Percentiles rank a stretch among this genome's conserved stretches.
phyloP scores from a whole-genome alignment of 768 basidiomycete genomes.

The Ramaria rubella region DNA sequence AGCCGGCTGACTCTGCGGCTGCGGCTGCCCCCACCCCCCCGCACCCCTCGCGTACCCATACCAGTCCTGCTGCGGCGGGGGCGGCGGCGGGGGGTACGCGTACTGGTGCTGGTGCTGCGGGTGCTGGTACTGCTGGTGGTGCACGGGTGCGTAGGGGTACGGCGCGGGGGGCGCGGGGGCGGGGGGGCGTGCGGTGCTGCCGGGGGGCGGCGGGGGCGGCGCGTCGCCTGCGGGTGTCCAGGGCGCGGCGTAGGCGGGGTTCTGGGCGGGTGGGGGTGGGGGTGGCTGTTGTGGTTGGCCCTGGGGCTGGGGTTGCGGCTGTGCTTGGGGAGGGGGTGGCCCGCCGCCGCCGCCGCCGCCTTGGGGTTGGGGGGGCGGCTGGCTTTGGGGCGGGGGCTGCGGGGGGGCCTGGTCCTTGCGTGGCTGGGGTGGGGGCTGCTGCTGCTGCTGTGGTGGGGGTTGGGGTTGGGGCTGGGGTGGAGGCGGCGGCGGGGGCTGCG shows the following conservation, averaged over 20 bases:
- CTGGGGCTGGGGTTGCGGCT: neutral
- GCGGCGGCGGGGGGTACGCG: slow-evolving; percentile 19
- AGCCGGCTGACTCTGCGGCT: slow-evolving; percentile 13
- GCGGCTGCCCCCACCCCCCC: slow-evolving; percentile 13
- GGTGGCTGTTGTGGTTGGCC: too few species aligned
- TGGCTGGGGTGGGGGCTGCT: slow-evolving; percentile 4
- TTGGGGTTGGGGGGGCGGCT: slow-evolving; percentile 4
- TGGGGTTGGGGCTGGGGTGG: slow-evolving; percentile 4
- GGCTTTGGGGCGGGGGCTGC: slow-evolving; percentile 2
- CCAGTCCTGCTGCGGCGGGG: slow-evolving; percentile 7
- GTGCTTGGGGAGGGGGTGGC: slow-evolving; percentile 11
- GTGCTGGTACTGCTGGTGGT: slow-evolving; percentile 9
- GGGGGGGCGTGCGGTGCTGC: slow-evolving; percentile 3
- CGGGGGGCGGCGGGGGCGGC: neutral
- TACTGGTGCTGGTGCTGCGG: slow-evolving; percentile 2
- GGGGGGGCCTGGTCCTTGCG: too few species aligned
- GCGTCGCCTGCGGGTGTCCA: neutral
- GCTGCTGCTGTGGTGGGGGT: slow-evolving; percentile 4
- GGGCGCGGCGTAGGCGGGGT: neutral
- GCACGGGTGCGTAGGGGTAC: slow-evolving; percentile 14
- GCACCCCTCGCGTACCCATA: slow-evolving; percentile 13
- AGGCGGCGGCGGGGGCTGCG: neutral
- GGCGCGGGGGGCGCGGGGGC: slow-evolving; percentile 15
- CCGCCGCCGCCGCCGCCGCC: slow-evolving; percentile 2
- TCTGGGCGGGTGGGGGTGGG: neutral